Percentiles rank a stretch among this genome's conserved stretches.
These are phyloP conservation scores for Phaffia rhodozyma DNA, from an alignment of 1,284 basidiomycete genomes.

Conservation along the genomic window DNA sequence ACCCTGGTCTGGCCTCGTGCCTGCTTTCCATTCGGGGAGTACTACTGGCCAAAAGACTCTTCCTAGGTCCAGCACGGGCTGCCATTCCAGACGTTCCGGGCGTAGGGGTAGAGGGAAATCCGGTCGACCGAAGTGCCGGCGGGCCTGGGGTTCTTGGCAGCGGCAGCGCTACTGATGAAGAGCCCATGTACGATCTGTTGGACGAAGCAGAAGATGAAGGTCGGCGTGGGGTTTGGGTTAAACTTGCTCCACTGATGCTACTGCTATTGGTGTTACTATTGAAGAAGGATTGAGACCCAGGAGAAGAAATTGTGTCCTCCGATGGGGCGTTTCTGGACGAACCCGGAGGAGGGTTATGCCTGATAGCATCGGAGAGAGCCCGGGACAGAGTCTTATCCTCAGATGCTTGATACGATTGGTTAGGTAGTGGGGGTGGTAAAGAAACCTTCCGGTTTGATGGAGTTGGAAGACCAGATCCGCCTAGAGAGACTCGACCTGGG, in stretches of 20 bases:
- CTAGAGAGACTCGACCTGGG: slow-evolving; percentile 53
- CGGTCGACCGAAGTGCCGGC: not conserved
- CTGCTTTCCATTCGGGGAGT: slow-evolving; percentile 11
- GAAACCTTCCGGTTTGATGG: slow-evolving; percentile 20
- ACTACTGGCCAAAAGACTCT: not conserved
- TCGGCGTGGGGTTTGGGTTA: slow-evolving; percentile 19
- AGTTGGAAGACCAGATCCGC: slow-evolving; percentile 28
- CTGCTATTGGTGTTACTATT: not conserved
- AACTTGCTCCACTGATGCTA: too few species aligned
- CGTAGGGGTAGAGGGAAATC: not conserved
- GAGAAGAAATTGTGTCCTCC: slow-evolving; percentile 1
- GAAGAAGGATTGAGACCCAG: slow-evolving; percentile 26
- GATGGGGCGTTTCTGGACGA: slow-evolving; percentile 18
- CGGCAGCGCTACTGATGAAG: slow-evolving; percentile 32
- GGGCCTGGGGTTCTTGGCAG: slow-evolving; percentile 4
- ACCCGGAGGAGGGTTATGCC: slow-evolving; percentile 56
- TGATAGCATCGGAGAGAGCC: slow-evolving; percentile 62
- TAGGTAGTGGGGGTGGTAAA: slow-evolving; percentile 34
- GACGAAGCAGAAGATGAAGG: slow-evolving; percentile 39
- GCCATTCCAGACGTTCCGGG: slow-evolving; percentile 23
- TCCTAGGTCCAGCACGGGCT: not conserved
- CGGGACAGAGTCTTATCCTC: slow-evolving; percentile 40
- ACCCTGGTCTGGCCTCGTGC: slow-evolving; percentile 6
- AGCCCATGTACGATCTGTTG: slow-evolving; percentile 39
- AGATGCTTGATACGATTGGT: slow-evolving; percentile 31